Percentiles rank a stretch among this genome's conserved stretches.
phyloP scores from a whole-genome alignment of 345 rosid species.

The Pistacia vera region DNA sequence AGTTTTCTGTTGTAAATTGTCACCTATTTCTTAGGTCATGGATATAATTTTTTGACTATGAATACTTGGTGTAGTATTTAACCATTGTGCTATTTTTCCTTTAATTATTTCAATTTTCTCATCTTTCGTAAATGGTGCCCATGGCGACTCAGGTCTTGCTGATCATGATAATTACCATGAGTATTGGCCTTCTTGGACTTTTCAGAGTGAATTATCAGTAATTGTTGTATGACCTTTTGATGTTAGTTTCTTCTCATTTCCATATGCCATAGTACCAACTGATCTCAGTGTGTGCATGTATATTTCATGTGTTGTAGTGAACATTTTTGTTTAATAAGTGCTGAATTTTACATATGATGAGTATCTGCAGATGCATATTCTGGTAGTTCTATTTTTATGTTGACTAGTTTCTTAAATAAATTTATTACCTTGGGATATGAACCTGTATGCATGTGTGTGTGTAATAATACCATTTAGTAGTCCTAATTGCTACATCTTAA shows the following conservation, averaged over 20 bases:
- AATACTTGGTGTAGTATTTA: slow-evolving; percentile 6
- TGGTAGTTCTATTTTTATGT: neutral
- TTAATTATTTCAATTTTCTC: neutral
- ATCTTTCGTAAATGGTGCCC: slow-evolving; percentile 3
- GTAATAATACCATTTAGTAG: too few species aligned
- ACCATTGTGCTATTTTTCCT: neutral
- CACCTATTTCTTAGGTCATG: neutral
- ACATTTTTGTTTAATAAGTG: slow-evolving; percentile 5
- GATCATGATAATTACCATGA: slow-evolving; percentile 99
- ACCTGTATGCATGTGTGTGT: neutral
- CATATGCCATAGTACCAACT: slow-evolving; percentile 1
- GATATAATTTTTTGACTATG: neutral
- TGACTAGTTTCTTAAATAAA: neutral
- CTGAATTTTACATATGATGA: slow-evolving; percentile 1
- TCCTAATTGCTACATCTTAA: too few species aligned
- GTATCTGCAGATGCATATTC: neutral
- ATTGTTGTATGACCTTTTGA: slow-evolving; percentile 10
- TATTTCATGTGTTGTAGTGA: neutral
- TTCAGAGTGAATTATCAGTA: slow-evolving; percentile 95
- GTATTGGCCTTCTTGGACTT: slow-evolving; percentile 97
- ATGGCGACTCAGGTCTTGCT: slow-evolving; percentile 74
- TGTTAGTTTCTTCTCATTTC: neutral
- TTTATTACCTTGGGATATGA: neutral
- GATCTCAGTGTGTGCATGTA: slow-evolving; percentile 7
- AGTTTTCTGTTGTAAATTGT: neutral